Evolutionary conservation across 202 grass and related monocot genomes (phyloP).

Genomic region (Schoenoplectus triqueter): DNA sequence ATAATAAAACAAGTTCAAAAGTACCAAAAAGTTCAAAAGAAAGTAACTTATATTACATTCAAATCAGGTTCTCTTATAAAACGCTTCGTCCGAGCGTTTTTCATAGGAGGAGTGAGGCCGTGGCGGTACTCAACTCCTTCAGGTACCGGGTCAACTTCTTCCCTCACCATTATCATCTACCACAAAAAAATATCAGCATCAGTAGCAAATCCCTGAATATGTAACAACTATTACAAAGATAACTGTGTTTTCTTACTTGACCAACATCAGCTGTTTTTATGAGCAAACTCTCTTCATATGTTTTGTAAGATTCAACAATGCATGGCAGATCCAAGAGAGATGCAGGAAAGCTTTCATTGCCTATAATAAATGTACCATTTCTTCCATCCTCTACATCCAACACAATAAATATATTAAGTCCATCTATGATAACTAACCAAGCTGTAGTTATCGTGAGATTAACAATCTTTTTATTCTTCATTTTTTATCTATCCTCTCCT

Average conservation of each 20-base stretch:
- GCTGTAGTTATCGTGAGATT: background rate
- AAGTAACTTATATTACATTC: slow-evolving; percentile 55
- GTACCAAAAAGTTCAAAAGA: background rate
- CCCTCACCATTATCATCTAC: slow-evolving; percentile 93
- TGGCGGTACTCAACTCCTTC: slow-evolving; percentile 92
- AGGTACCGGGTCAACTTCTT: slow-evolving; percentile 66
- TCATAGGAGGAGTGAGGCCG: slow-evolving; percentile 89
- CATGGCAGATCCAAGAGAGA: slow-evolving; percentile 86
- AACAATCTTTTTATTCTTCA: background rate
- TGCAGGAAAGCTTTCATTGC: slow-evolving; percentile 71
- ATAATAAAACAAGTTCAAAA: slow-evolving; percentile 12
- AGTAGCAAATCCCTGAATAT: background rate
- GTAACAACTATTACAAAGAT: background rate
- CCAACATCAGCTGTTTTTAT: slow-evolving; percentile 92
- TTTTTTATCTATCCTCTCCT: too few species aligned
- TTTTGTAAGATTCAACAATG: slow-evolving; percentile 85
- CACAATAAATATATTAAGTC: slow-evolving; percentile 9
- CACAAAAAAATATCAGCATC: background rate
- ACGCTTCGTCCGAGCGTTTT: slow-evolving; percentile 70
- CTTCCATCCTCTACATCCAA: slow-evolving; percentile 76
- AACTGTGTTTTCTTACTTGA: slow-evolving; percentile 44
- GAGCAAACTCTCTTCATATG: slow-evolving; percentile 83
- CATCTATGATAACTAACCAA: background rate
- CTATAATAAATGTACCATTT: slow-evolving; percentile 93
- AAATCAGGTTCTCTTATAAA: slow-evolving; percentile 89